A percentile compares a stretch with the other conserved stretches of the same genome.
These are phyloP conservation scores for Amesomyces nigricolor DNA, from an alignment of 2,329 filamentous ascomycete species.

Conservation along the genomic window DNA sequence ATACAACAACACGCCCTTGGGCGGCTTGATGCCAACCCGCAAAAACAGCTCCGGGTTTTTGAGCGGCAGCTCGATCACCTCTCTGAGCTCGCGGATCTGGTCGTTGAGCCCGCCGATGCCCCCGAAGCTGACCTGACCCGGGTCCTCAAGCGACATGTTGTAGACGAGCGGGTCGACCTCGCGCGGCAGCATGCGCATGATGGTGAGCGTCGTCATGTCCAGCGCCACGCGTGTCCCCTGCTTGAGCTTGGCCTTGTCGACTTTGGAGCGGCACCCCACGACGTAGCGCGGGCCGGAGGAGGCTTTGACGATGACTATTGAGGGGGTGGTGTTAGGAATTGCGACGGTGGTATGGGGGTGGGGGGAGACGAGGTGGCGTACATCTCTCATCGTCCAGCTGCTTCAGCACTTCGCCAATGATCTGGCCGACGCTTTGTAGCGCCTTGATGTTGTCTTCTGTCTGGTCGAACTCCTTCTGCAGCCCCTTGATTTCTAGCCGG, in stretches of 20 bases:
- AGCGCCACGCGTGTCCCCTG: conserved; percentile 96
- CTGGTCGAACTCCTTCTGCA: conserved; percentile 91
- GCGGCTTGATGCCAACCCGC: conserved; percentile 96
- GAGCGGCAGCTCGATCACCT: conserved; percentile 94
- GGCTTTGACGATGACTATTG: conserved; percentile 90
- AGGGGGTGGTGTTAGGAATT: conserved; percentile 20
- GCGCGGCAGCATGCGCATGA: conserved; percentile 98
- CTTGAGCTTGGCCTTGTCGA: conserved; percentile 95
- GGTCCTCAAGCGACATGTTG: conserved; percentile 99
- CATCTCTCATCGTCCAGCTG: conserved; percentile 98
- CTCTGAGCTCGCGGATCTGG: conserved; percentile 92
- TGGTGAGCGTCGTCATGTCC: conserved; percentile 98
- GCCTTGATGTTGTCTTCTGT: conserved; percentile 99
- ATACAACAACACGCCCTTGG: conserved; percentile 94
- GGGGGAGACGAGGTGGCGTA: conserved; percentile 43
- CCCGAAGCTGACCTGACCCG: conserved; percentile 93
- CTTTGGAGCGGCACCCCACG: conserved; percentile 95
- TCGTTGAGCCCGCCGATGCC: conserved; percentile 97
- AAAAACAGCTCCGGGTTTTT: conserved; percentile 99
- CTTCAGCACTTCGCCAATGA: conserved; percentile 98
- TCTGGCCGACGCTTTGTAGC: conserved; percentile 96
- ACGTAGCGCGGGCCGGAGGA: conserved; percentile 97
- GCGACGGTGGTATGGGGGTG: conserved; percentile 19
- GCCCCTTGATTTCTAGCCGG: conserved; percentile 89
- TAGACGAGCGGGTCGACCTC: conserved; percentile 98